phyloP scores from a whole-genome alignment of 2,329 filamentous ascomycete genomes.

The Microcera coccophila region DNA sequence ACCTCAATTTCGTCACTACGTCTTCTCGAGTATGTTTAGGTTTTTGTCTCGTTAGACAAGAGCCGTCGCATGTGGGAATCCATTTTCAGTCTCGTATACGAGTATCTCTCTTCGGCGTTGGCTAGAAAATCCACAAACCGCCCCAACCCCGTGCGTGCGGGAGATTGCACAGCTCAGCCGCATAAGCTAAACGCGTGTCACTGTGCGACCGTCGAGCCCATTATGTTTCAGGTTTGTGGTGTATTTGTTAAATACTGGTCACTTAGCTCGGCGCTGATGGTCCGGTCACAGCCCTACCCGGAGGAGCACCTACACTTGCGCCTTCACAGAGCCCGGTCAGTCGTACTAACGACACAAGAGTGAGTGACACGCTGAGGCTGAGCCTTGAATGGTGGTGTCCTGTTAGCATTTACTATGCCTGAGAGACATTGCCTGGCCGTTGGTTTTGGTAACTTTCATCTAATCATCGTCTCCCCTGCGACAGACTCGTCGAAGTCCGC shows the following conservation, averaged over 20 bases:
- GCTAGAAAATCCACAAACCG: too few species aligned
- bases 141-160: not conserved
- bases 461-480: too few species aligned
- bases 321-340: conserved; percentile 76
- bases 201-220: conserved; percentile 6
- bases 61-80: too few species aligned
- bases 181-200: not conserved
- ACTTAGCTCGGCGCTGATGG: conserved; percentile 8
- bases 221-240: conserved; percentile 27
- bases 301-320: conserved; percentile 74
- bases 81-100: too few species aligned
- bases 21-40: conserved; percentile 1
- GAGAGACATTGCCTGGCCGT: not conserved
- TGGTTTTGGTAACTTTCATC: not conserved
- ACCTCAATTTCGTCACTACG: conserved; percentile 5
- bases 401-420: too few species aligned
- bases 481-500: conserved; percentile 81
- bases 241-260: not conserved
- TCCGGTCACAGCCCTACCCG: conserved; percentile 52
- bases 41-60: conserved; percentile 4
- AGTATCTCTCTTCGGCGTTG: too few species aligned
- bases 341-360: conserved; percentile 77
- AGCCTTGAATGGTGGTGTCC: too few species aligned
- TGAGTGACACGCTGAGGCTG: conserved; percentile 36
- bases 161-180: not conserved